Conservation (phyloP, 768 basidiomycete genomes). For the Leccinum longicurvipes region DNA sequence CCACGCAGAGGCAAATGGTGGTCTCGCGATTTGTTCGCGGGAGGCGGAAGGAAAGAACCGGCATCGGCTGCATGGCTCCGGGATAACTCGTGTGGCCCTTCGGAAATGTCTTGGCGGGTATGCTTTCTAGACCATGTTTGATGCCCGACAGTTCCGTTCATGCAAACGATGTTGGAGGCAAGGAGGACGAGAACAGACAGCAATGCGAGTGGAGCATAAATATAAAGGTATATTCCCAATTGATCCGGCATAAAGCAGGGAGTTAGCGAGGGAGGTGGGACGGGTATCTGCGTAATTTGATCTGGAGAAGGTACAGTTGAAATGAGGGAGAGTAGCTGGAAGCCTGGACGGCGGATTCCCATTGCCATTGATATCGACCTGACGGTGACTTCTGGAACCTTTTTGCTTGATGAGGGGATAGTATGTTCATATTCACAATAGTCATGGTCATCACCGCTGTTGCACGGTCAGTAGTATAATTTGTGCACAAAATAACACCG, state of each 20-base stretch:
- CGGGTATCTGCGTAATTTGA: slow-evolving; percentile 31
- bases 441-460: slow-evolving; percentile 92
- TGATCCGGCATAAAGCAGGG: slow-evolving; percentile 87
- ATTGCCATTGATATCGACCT: slow-evolving; percentile 90
- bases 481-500: slow-evolving; percentile 9
- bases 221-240: slow-evolving; percentile 65
- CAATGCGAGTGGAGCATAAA: slow-evolving; percentile 67
- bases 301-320: slow-evolving; percentile 31
- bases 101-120: slow-evolving; percentile 8
- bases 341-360: slow-evolving; percentile 81
- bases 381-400: slow-evolving; percentile 74
- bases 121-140: slow-evolving; percentile 5
- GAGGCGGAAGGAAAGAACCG: slow-evolving; percentile 16
- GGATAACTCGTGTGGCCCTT: slow-evolving; percentile 10
- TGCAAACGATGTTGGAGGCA: slow-evolving; percentile 21
- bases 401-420: slow-evolving; percentile 20
- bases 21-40: slow-evolving; percentile 15
- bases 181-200: slow-evolving; percentile 55
- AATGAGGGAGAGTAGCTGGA: slow-evolving; percentile 81
- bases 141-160: slow-evolving; percentile 4
- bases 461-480: slow-evolving; percentile 7
- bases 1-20: too few relatives aligned
- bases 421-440: slow-evolving; percentile 78
- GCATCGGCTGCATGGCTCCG: slow-evolving; percentile 2
- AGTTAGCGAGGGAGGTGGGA: slow-evolving; percentile 42